phyloP scores from a whole-genome alignment of 2,329 filamentous ascomycete species.

The Venturia oleaginea region DNA sequence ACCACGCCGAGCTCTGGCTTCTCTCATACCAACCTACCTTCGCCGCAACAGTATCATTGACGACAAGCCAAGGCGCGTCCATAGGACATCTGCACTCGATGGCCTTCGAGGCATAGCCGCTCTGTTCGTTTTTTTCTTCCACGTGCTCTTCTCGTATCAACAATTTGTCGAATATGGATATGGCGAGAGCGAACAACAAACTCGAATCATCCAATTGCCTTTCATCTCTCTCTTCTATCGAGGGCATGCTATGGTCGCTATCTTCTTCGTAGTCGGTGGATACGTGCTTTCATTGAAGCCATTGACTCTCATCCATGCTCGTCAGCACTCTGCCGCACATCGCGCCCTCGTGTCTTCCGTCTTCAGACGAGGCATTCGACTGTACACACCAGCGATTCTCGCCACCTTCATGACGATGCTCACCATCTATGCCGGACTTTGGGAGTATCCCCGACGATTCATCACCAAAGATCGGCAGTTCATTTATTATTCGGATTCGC shows the following conservation, averaged over 20 bases:
- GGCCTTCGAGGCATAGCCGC: constrained; percentile 49
- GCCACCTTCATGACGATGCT: constrained; percentile 18
- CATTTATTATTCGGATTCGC: constrained; percentile 11
- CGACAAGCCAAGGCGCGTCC: neutral
- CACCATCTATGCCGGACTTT: constrained; percentile 12
- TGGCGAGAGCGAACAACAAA: constrained; percentile 28
- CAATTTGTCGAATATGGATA: constrained; percentile 25
- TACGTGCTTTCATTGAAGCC: constrained; percentile 47
- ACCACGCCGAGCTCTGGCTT: neutral
- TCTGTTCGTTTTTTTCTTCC: constrained; percentile 48
- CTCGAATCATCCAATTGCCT: constrained; percentile 43
- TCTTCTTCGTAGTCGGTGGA: constrained; percentile 55
- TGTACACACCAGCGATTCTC: constrained; percentile 18
- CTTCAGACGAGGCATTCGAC: constrained; percentile 18
- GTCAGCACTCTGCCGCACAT: constrained; percentile 23
- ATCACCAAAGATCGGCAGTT: constrained; percentile 9
- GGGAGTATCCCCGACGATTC: constrained; percentile 13
- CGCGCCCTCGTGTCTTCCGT: constrained; percentile 17
- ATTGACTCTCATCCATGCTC: constrained; percentile 17
- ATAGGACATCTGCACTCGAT: constrained; percentile 32
- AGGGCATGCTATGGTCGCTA: constrained; percentile 47
- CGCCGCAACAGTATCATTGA: neutral
- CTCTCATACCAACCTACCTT: constrained; percentile 4
- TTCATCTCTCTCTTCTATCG: constrained; percentile 46
- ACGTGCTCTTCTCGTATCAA: constrained; percentile 44